Conservation (phyloP, 2,329 filamentous ascomycete genomes). For the Cladosporium cucumerinum region DNA sequence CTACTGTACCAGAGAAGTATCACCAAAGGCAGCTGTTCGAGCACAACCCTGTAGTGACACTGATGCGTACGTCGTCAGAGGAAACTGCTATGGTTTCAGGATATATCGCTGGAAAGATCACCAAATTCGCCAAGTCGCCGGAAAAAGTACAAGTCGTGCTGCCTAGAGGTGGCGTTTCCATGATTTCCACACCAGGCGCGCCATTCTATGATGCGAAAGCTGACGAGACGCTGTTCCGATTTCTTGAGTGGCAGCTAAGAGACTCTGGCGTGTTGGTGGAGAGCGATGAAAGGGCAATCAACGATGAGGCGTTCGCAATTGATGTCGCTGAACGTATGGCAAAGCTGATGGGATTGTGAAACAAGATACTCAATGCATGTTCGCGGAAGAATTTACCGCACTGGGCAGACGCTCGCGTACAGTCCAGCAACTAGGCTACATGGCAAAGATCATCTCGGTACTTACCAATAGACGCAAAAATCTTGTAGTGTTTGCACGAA, state of each 20-base stretch:
- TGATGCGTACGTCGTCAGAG: slow-evolving; percentile 61
- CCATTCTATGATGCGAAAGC: slow-evolving; percentile 53
- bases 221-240: slow-evolving; percentile 47
- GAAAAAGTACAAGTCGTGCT: slow-evolving; percentile 55
- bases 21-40: slow-evolving; percentile 53
- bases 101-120: slow-evolving; percentile 56
- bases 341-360: slow-evolving; percentile 23
- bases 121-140: slow-evolving; percentile 37
- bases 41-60: slow-evolving; percentile 64
- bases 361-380: not conserved
- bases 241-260: slow-evolving; percentile 49
- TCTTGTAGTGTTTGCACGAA: not conserved
- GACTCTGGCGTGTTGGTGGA: slow-evolving; percentile 51
- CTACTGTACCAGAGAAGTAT: slow-evolving; percentile 56
- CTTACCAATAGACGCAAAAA: not conserved
- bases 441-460: no score
- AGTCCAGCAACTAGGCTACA: not conserved
- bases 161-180: slow-evolving; percentile 59
- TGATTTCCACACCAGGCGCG: slow-evolving; percentile 52
- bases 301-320: slow-evolving; percentile 52
- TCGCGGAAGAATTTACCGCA: not conserved
- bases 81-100: slow-evolving; percentile 56
- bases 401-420: not conserved
- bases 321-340: slow-evolving; percentile 43
- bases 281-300: slow-evolving; percentile 53